Base-by-base conservation (phyloP, 192 early-diverging fungal species). In the Helicostylum pulchrum region DNA sequence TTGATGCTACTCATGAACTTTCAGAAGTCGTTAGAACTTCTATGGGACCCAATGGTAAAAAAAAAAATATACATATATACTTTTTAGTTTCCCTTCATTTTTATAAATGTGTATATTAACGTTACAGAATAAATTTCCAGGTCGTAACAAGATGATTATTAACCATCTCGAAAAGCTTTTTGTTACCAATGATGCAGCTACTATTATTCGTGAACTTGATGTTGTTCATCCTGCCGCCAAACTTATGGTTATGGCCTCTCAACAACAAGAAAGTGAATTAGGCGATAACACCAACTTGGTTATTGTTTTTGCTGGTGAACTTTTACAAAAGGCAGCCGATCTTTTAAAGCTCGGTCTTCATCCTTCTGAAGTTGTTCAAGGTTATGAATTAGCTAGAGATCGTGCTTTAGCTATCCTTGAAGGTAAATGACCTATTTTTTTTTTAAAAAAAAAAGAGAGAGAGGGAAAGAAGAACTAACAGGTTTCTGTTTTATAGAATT, bases 91-190 rank as follows among this genome's bases (percentile, higher is more conserved):
- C 23, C 11, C 15, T 65, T 58, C 10, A n/a, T 44, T 61, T n/a
- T n/a, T n/a, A n/a, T n/a, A n/a, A n/a, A 15, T 59, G 39, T 36
- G n/a, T 6, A 10, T 39, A 39, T 10, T 39, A 39, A 39, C 26
- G 15, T 61, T 7, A 61, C 15, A 23, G 31, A 21, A 19, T 34
- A 26, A 48, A 34, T 34, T 31, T 21, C 50, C 58, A 92, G 91
- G 92, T 36, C 91, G 95, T 66, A 99, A 99, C 82, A 99, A 99
- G 78, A 97, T 99, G 90, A 92, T 99, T 42, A 94, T 99, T 77
- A 99, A 99, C 77, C 96, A 99, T 75, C 80, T 96, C 64, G 94
- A 96, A 68, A 97, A 97, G 83, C 84, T 99, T 43, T 95, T 99
- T 78, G 95, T 99, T 30, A 99, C 96, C 47, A 94, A 88, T 81